These are phyloP conservation scores for Botrytis fragariae DNA, from an alignment of 2,329 filamentous ascomycete genomes.

Conservation along the genomic window DNA sequence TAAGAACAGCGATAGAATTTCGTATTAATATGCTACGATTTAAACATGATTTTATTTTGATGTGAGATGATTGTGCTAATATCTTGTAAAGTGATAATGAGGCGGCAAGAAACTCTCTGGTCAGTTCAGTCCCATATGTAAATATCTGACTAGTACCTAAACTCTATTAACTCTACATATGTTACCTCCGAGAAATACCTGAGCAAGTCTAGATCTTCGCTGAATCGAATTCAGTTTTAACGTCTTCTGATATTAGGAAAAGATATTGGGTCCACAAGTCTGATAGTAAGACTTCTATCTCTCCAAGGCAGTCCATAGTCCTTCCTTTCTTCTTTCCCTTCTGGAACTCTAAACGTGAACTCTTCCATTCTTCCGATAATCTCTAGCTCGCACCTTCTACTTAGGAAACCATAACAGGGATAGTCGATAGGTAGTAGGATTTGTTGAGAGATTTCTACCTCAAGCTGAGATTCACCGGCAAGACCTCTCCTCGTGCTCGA, in stretches of 20 bases:
- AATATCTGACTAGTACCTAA: not conserved
- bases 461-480: not conserved
- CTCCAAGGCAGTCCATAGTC: not conserved
- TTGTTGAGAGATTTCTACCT: not conserved
- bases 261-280: not conserved
- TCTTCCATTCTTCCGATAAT: not conserved
- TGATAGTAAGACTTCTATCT: not conserved
- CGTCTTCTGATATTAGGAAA: accelerated
- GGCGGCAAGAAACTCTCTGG: not conserved
- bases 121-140: too few species aligned
- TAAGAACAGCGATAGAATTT: not conserved
- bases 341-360: not conserved
- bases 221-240: not conserved
- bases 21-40: not conserved
- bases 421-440: not conserved
- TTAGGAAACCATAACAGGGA: too few species aligned
- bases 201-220: too few species aligned
- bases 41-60: not conserved
- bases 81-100: not conserved
- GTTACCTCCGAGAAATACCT: not conserved
- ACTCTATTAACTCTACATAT: too few species aligned
- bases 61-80: not conserved
- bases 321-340: not conserved
- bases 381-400: not conserved
- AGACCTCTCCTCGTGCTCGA: not conserved